A percentile compares a stretch with the other conserved stretches of the same genome.
These are phyloP conservation scores for Fomitopsis schrenkii DNA, from an alignment of 1,284 basidiomycete species.

Conservation along the genomic window DNA sequence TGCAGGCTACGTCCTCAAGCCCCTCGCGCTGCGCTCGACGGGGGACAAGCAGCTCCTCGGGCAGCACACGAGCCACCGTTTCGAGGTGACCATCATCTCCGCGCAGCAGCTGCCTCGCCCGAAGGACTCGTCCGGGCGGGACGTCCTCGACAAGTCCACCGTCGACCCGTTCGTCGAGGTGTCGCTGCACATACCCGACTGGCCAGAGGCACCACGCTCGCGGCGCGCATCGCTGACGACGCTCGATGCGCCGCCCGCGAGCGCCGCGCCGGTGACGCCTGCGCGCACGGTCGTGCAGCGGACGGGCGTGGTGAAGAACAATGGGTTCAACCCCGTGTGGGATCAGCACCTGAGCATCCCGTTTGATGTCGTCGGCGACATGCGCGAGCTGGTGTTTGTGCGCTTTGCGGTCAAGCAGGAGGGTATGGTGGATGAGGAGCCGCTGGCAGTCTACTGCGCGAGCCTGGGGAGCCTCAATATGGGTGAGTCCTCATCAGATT, in stretches of 20 bases:
- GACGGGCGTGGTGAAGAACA: conserved; percentile 70
- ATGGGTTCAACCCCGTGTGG: conserved; percentile 91
- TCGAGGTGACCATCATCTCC: conserved; percentile 81
- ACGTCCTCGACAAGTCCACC: conserved; percentile 54
- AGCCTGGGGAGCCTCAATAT: conserved; percentile 64
- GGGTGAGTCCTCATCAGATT: conserved; percentile 38
- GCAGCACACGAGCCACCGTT: conserved; percentile 52
- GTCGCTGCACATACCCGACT: conserved; percentile 73
- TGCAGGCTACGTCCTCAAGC: conserved; percentile 91
- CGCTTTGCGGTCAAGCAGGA: conserved; percentile 72
- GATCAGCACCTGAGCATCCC: conserved; percentile 67
- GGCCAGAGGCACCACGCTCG: conserved; percentile 38
- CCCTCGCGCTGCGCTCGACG: conserved; percentile 61
- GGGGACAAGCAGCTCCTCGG: conserved; percentile 59
- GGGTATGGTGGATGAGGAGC: conserved; percentile 56
- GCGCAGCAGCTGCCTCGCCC: conserved; percentile 89
- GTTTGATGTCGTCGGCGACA: conserved; percentile 72
- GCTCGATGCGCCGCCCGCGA: conserved; percentile 17
- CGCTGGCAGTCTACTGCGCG: conserved; percentile 69
- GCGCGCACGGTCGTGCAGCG: conserved; percentile 47
- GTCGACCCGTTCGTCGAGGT: conserved; percentile 81
- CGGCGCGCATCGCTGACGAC: conserved; percentile 12
- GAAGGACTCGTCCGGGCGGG: conserved; percentile 60
- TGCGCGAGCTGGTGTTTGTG: conserved; percentile 82
- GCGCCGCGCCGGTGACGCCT: conserved; percentile 29